These are phyloP conservation scores for Sicyos edulis DNA, from an alignment of 306 rosid species.

Conservation along the genomic window DNA sequence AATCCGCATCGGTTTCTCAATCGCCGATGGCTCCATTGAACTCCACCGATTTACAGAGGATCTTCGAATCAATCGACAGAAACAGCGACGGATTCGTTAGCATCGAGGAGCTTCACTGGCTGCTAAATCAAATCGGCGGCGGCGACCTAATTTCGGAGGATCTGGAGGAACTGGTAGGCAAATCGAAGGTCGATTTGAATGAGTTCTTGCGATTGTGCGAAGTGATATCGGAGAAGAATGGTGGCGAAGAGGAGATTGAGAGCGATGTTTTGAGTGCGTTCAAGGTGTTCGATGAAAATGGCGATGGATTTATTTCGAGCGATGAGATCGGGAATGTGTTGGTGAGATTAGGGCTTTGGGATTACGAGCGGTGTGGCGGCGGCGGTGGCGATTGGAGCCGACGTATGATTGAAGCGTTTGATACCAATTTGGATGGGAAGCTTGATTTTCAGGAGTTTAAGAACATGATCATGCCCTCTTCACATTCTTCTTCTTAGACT, in stretches of 20 bases:
- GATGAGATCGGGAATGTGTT: constrained; percentile 55
- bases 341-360: constrained; percentile 50
- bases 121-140: constrained; percentile 36
- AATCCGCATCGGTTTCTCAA: background rate
- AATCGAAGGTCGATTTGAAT: constrained; percentile 34
- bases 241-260: constrained; percentile 15
- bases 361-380: constrained; percentile 29
- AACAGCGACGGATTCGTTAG: constrained; percentile 56
- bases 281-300: constrained; percentile 64
- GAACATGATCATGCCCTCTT: constrained; percentile 59
- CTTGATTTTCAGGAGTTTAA: constrained; percentile 86
- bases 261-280: constrained; percentile 60
- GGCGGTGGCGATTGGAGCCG: no score
- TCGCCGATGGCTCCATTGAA: constrained; percentile 36
- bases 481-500: constrained; percentile 24
- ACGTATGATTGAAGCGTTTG: constrained; percentile 52
- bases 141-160: constrained; percentile 33
- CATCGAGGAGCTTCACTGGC: constrained; percentile 50
- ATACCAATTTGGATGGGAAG: constrained; percentile 58
- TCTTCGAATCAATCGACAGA: constrained; percentile 56
- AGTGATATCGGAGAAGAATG: constrained; percentile 35
- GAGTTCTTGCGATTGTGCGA: constrained; percentile 61
- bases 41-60: constrained; percentile 49
- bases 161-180: constrained; percentile 46
- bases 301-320: constrained; percentile 70